Conservation (phyloP, 1,284 basidiomycete genomes). For the Boletellus dicymbophilus region DNA sequence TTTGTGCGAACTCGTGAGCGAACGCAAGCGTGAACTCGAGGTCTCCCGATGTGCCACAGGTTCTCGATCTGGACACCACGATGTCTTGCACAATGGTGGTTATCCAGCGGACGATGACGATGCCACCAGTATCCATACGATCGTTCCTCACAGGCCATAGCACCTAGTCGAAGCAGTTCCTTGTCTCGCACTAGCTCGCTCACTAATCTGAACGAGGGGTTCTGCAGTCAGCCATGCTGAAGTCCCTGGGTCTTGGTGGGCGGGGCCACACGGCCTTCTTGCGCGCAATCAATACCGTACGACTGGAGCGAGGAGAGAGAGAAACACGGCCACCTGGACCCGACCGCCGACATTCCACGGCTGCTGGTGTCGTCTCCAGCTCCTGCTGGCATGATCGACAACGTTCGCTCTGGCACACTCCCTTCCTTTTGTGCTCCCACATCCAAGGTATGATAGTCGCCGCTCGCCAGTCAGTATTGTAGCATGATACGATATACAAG, state of each 20-base stretch:
- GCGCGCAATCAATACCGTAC: background rate
- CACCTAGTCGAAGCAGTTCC: slow-evolving; percentile 58
- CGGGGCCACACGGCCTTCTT: background rate
- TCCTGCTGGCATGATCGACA: too few relatives aligned
- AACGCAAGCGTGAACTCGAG: too few relatives aligned
- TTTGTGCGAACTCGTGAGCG: too few relatives aligned
- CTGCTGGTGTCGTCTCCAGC: too few relatives aligned
- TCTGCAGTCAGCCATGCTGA: slow-evolving; percentile 53
- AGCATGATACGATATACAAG: too few relatives aligned
- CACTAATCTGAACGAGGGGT: slow-evolving; percentile 74
- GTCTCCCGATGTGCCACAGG: too few relatives aligned
- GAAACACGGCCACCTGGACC: background rate
- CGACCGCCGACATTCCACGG: too few relatives aligned
- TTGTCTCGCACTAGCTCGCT: slow-evolving; percentile 73
- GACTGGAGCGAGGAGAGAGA: background rate
- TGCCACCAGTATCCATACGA: slow-evolving; percentile 62
- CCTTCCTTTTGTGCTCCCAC: too few relatives aligned
- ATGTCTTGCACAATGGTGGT: slow-evolving; percentile 19
- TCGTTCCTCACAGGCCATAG: slow-evolving; percentile 68
- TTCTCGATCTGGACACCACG: slow-evolving; percentile 32
- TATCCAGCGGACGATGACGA: slow-evolving; percentile 61
- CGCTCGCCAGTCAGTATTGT: too few relatives aligned
- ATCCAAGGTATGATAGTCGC: too few relatives aligned
- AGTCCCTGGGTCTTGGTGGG: slow-evolving; percentile 41
- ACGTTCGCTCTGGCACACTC: too few relatives aligned